Evolutionary conservation across 352 stramenopile species (phyloP).

Genomic region (Globisporangium paroecandrum): DNA sequence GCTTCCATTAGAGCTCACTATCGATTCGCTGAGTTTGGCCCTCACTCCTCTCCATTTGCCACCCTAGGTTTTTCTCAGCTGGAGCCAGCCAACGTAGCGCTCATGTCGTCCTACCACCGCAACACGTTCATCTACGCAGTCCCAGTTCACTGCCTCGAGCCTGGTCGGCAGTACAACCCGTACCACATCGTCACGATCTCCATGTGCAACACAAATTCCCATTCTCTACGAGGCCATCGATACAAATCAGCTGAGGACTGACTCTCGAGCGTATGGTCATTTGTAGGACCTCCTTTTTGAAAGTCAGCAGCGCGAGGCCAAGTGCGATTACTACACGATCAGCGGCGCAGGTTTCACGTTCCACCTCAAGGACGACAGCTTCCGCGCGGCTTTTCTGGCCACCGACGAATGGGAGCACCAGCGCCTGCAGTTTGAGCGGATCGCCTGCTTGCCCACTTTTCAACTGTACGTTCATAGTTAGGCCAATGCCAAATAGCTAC

Average conservation of each 20-base stretch:
- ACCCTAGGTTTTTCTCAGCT: neutral
- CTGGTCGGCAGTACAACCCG: constrained; percentile 45
- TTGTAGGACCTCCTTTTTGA: constrained; percentile 1
- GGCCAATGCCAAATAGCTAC: neutral
- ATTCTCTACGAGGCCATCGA: neutral
- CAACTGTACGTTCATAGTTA: constrained; percentile 28
- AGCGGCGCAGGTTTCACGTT: constrained; percentile 57
- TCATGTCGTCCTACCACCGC: constrained; percentile 18
- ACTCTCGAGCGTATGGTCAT: neutral
- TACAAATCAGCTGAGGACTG: neutral
- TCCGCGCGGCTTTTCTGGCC: constrained; percentile 38
- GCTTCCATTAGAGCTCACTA: too few relatives aligned
- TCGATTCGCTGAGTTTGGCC: neutral
- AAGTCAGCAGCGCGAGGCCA: constrained; percentile 28
- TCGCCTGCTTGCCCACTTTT: constrained; percentile 41
- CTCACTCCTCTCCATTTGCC: too few relatives aligned
- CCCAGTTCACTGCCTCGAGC: constrained; percentile 51
- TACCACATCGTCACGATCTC: constrained; percentile 65
- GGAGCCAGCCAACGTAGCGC: neutral
- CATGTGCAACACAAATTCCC: constrained; percentile 30
- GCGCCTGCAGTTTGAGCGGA: constrained; percentile 38
- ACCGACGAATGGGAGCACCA: constrained; percentile 52
- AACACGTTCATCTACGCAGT: constrained; percentile 72
- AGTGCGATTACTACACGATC: constrained; percentile 73
- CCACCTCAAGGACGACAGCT: constrained; percentile 46